Base-by-base conservation (phyloP, 2,329 filamentous ascomycete genomes). In the Pseudocercospora fijiensis region DNA sequence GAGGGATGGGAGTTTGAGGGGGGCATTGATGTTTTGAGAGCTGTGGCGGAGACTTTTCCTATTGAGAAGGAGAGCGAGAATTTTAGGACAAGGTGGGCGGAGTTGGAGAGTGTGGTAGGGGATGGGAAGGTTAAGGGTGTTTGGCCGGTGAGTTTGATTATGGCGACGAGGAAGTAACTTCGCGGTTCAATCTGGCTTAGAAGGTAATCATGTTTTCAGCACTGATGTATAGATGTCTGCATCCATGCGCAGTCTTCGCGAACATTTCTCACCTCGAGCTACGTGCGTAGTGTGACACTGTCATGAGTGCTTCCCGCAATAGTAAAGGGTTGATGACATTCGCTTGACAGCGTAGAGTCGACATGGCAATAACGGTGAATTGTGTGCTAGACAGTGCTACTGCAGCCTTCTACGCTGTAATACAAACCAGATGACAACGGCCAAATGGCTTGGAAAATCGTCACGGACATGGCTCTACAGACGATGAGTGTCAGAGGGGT, bases 1-100 rank as follows among this genome's bases (percentile, higher is more conserved):
- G 30, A 43, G n/a, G 56, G 56, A 2, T 58, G 56, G 56, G 56
- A 58, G 30, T 26, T 47, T 18, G 56, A 47, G 5, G 56, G 20
- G 16, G 33, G 22, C 4, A 2, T 58, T 13, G 11, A 26, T 4
- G 56, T 18, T 2, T 47, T 58, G 56, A 58, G 30, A 27, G 56
- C 37, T 6, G 22, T 45, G 3, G 33, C 56, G 5, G 56, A 43
- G 10, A 43, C 56, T 5, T 58, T 58, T 58, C 56, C 56, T 8
- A 27, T 45, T 13, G 18, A 24, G 20, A 28, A 16, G 20, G 11
- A 26, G 4, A 10, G 26, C 13, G 30, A 8, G 30, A 28, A 47
- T 37, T 45, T n/a, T 3, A 26, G n/a, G 26, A 27, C 2, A 13
- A 43, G 43, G 20, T 43, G 30, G 56, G 9, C 10, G 8, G 56